phyloP scores from a whole-genome alignment of 768 basidiomycete genomes.

The Lentinus brumalis region DNA sequence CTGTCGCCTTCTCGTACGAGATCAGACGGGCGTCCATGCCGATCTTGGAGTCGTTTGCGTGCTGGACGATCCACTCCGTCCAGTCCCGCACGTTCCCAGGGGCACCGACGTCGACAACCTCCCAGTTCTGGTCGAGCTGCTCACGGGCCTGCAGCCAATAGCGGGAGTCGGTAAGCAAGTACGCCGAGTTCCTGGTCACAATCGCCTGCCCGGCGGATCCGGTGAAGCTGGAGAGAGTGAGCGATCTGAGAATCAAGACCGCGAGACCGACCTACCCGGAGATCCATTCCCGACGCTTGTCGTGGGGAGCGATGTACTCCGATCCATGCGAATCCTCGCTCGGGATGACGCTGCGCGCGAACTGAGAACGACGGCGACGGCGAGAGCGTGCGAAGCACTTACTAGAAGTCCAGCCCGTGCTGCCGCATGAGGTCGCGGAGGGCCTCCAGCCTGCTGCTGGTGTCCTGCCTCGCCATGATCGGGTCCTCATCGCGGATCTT shows the following conservation, averaged over 20 bases:
- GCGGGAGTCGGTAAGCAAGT: slow-evolving; percentile 77
- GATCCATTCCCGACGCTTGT: slow-evolving; percentile 78
- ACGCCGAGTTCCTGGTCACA: slow-evolving; percentile 65
- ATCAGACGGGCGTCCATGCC: slow-evolving; percentile 88
- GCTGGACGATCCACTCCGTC: slow-evolving; percentile 66
- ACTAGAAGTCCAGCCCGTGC: slow-evolving; percentile 78
- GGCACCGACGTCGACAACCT: slow-evolving; percentile 58
- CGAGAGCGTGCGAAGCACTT: slow-evolving; percentile 33
- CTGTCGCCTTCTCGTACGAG: slow-evolving; percentile 67
- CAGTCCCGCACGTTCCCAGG: slow-evolving; percentile 64
- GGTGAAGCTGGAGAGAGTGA: slow-evolving; percentile 46
- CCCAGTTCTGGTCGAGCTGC: slow-evolving; percentile 77
- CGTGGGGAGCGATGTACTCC: slow-evolving; percentile 76
- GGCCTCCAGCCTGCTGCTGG: slow-evolving; percentile 58
- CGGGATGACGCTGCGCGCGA: slow-evolving; percentile 63
- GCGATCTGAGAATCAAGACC: slow-evolving; percentile 4
- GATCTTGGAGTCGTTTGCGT: slow-evolving; percentile 44
- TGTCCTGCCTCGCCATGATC: slow-evolving; percentile 55
- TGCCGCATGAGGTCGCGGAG: slow-evolving; percentile 68
- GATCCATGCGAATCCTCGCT: slow-evolving; percentile 83
- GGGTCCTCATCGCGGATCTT: slow-evolving; percentile 66
- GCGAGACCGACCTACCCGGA: slow-evolving; percentile 54
- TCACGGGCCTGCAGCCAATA: slow-evolving; percentile 81
- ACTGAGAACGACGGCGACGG: neutral
- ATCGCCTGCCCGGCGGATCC: slow-evolving; percentile 75